These are phyloP conservation scores for Coffea canephora DNA, from an alignment of 257 asterid species.

Conservation along the genomic window DNA sequence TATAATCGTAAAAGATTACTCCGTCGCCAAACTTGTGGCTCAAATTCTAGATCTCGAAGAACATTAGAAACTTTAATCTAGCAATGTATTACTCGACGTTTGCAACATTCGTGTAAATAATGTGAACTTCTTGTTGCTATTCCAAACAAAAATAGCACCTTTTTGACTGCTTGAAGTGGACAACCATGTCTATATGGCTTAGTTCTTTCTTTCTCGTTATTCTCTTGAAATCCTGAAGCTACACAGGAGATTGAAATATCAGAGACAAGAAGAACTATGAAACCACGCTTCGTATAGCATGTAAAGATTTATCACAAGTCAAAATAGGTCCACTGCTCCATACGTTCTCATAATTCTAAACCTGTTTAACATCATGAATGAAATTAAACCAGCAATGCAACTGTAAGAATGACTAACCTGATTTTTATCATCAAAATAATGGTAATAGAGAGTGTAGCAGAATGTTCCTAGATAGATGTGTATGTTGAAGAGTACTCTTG, in stretches of 20 bases:
- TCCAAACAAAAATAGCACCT: not conserved
- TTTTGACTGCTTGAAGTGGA: too few species aligned
- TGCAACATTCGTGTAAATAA: conserved; percentile 86
- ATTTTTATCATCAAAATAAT: not conserved
- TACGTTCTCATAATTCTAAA: conserved; percentile 69
- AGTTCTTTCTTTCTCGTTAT: too few species aligned
- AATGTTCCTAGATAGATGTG: not conserved
- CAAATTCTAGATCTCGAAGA: conserved; percentile 67
- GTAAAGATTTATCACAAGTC: not conserved
- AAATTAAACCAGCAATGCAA: conserved; percentile 14
- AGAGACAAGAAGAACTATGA: not conserved
- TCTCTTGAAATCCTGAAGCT: too few species aligned
- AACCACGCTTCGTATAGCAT: not conserved
- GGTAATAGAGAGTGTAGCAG: too few species aligned
- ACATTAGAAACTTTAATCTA: conserved; percentile 85
- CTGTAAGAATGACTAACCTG: not conserved
- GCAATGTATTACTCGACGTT: conserved; percentile 78
- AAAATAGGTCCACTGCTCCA: conserved; percentile 63
- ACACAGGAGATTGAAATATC: not conserved
- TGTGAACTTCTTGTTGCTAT: conserved; percentile 49
- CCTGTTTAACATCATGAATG: conserved; percentile 73
- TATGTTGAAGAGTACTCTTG: not conserved
- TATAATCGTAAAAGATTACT: not conserved
- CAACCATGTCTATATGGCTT: too few species aligned
- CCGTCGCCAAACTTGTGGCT: conserved; percentile 56